Percentiles rank a stretch among this genome's conserved stretches.
phyloP scores from a whole-genome alignment of 176 grass and related monocot genomes.

The Aegilops bicornis region DNA sequence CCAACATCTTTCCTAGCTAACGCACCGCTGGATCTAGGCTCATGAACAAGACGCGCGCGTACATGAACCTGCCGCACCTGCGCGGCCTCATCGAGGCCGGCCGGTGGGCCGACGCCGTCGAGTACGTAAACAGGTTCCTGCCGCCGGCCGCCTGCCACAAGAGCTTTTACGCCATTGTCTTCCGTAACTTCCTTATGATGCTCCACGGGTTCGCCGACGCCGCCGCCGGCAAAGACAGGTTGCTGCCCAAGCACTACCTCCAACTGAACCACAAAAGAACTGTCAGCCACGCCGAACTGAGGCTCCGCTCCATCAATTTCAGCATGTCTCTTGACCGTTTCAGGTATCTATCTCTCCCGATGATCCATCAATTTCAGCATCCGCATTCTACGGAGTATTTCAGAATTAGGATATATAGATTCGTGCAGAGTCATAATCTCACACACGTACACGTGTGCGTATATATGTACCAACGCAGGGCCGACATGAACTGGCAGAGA shows the following conservation, averaged over 20 bases:
- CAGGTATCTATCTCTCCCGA: too few species aligned
- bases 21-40: not conserved
- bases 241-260: not conserved
- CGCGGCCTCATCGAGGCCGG: not conserved
- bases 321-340: not conserved
- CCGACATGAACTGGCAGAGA: not conserved
- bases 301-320: not conserved
- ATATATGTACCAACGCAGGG: not conserved
- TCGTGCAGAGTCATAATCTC: too few species aligned
- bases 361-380: not conserved
- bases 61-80: not conserved
- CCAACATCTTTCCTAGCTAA: not conserved
- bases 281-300: not conserved
- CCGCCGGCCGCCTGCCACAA: not conserved
- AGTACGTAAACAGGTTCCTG: not conserved
- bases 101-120: not conserved
- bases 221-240: not conserved
- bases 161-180: not conserved
- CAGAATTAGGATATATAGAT: too few species aligned
- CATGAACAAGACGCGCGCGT: not conserved
- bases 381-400: too few species aligned
- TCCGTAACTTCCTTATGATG: not conserved
- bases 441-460: too few species aligned
- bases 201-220: not conserved
- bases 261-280: not conserved